These are phyloP conservation scores for Medicago ruthenica DNA, from an alignment of 306 rosid genomes.

Conservation along the genomic window DNA sequence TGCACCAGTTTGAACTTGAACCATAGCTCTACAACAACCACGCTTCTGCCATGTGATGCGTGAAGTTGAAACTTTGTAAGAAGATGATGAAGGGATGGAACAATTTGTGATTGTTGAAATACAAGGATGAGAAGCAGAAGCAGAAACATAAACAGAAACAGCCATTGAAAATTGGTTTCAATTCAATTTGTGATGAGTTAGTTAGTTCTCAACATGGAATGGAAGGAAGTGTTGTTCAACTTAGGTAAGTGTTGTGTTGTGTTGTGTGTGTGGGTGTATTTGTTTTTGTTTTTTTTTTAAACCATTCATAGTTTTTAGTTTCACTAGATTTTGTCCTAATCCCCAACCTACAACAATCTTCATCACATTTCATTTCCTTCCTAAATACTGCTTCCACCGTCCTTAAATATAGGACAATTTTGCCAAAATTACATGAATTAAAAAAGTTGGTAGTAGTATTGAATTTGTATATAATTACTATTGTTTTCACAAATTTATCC, in stretches of 20 bases:
- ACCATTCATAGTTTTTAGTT: neutral
- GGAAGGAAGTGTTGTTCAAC: too few species aligned
- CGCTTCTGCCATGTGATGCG: slow-evolving; percentile 28
- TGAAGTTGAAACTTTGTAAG: slow-evolving; percentile 26
- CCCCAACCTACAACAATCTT: neutral
- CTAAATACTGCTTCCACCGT: too few species aligned
- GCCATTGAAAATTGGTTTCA: slow-evolving; percentile 26
- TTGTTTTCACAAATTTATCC: too few species aligned
- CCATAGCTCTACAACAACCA: slow-evolving; percentile 67
- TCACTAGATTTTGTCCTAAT: neutral
- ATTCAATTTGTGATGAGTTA: too few species aligned
- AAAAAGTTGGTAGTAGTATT: too few species aligned
- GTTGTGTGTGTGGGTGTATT: neutral
- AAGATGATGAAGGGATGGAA: slow-evolving; percentile 53
- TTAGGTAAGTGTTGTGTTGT: neutral
- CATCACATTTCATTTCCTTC: neutral
- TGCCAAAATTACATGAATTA: too few species aligned
- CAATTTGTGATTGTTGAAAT: slow-evolving; percentile 57
- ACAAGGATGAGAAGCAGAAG: slow-evolving; percentile 30
- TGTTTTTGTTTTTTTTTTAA: neutral
- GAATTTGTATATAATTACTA: too few species aligned
- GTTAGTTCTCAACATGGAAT: too few species aligned
- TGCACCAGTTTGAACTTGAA: slow-evolving; percentile 81
- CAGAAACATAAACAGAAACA: slow-evolving; percentile 33
- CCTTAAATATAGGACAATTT: too few species aligned